Base-by-base conservation (phyloP, 2,329 filamentous ascomycete genomes). In the Neopestalotiopsis clavispora region DNA sequence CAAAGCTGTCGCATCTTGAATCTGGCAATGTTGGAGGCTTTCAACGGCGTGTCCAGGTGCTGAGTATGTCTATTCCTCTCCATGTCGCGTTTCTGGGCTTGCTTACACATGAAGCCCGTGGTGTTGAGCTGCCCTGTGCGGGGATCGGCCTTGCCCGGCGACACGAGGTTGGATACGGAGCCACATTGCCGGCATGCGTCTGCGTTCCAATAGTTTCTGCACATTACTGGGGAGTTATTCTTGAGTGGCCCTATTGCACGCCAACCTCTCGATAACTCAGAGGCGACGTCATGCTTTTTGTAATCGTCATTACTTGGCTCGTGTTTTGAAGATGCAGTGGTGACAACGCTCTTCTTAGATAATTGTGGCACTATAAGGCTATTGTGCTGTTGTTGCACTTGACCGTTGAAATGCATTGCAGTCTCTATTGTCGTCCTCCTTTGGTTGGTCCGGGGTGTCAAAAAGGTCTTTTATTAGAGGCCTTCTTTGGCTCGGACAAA, bases 11-110 rank as follows among this genome's bases (percentile, higher is more conserved):
- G 17, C 60, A 38, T 30, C 32, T 23, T 4, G 14, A 17, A 38
- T 3, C 60, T 14, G 32, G 92, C 92, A 74, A 87, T 92, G n/a
- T 84, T 92, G 2, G 90, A 90, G 78, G 81, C 92, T 38, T 82
- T 92, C 4, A 86, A 89, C 0, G 86, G 91, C 75, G 92, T 92
- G 73, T 88, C 92, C 65, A 20, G 20, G 40, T 34, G 59, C 20
- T 63, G 60, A 12, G 45, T 20, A 9, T n/a, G 34, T 6, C 32
- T 38, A 30, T 23, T 12, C 34, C 10, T 14, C 58, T 61, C 40
- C 20, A n/a, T 49, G 23, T 57, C 42, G 65, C 6, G 32, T 34
- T 10, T 32, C 60, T 28, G 66, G 4, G 60, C 59, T 45, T 58
- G 6, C n/a, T 10, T 10, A 13, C 66, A 68, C 38, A 52, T 64